Conservation (phyloP, 768 basidiomycete species). For the Lentinula guzmanii region DNA sequence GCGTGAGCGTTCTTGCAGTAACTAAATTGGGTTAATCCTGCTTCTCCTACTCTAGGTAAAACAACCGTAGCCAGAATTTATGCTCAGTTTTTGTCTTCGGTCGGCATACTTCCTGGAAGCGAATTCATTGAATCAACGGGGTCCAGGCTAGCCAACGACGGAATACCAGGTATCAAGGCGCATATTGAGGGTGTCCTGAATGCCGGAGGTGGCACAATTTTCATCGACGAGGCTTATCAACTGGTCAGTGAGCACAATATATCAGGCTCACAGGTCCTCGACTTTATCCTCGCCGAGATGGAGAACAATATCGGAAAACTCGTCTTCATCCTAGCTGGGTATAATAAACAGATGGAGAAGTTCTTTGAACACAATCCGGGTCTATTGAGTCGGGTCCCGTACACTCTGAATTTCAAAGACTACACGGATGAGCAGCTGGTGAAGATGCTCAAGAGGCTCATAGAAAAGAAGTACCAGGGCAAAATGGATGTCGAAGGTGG, state of each 20-base stretch:
- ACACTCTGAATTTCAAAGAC: conserved; percentile 51
- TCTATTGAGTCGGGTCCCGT: conserved; percentile 61
- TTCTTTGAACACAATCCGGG: conserved; percentile 78
- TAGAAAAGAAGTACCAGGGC: conserved; percentile 31
- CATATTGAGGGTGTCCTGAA: conserved; percentile 33
- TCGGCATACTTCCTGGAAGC: conserved; percentile 46
- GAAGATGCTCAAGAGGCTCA: conserved; percentile 28
- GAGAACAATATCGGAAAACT: conserved; percentile 60
- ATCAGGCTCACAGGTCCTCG: conserved; percentile 53
- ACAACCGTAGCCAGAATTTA: conserved; percentile 64
- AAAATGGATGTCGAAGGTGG: conserved; percentile 32
- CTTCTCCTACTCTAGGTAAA: conserved; percentile 38
- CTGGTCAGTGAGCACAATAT: conserved; percentile 41
- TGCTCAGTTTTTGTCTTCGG: conserved; percentile 53
- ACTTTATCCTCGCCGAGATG: conserved; percentile 71
- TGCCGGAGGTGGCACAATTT: conserved; percentile 59
- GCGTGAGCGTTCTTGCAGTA: background rate
- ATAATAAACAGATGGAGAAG: conserved; percentile 66
- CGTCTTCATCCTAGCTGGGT: conserved; percentile 69
- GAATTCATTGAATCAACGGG: conserved; percentile 62
- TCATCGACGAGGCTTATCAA: conserved; percentile 72
- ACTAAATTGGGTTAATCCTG: background rate
- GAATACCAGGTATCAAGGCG: conserved; percentile 47
- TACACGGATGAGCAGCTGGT: conserved; percentile 37
- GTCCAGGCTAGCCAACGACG: conserved; percentile 50